A percentile compares a stretch with the other conserved stretches of the same genome.
These are phyloP conservation scores for Podaxis pistillaris DNA, from an alignment of 768 basidiomycete species.

Conservation along the genomic window DNA sequence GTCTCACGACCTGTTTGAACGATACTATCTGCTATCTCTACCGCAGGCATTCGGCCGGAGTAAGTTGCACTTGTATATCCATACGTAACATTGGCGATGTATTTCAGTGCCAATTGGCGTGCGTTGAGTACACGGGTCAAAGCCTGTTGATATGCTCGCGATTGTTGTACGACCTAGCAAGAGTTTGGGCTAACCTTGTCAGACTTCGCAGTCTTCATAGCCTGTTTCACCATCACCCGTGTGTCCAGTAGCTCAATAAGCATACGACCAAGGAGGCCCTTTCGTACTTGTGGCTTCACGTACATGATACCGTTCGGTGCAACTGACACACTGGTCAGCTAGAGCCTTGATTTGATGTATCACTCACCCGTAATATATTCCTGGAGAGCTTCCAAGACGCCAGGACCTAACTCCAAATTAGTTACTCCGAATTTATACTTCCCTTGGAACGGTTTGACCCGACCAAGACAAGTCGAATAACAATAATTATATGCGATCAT, in stretches of 20 bases:
- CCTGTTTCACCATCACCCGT: slow-evolving; percentile 96
- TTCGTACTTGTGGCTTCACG: slow-evolving; percentile 80
- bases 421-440: slow-evolving; percentile 85
- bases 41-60: slow-evolving; percentile 97
- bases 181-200: slow-evolving; percentile 61
- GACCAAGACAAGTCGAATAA: slow-evolving; percentile 94
- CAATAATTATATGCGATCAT: slow-evolving; percentile 99
- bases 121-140: slow-evolving; percentile 80
- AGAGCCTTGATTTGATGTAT: neutral
- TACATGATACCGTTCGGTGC: slow-evolving; percentile 96
- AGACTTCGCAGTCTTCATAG: slow-evolving; percentile 77
- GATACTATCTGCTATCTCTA: slow-evolving; percentile 97
- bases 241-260: slow-evolving; percentile 90
- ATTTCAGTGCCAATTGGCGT: slow-evolving; percentile 90
- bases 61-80: slow-evolving; percentile 94
- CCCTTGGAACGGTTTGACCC: slow-evolving; percentile 83
- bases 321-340: slow-evolving; percentile 44
- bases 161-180: neutral
- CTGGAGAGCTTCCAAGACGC: slow-evolving; percentile 64
- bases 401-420: slow-evolving; percentile 65
- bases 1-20: slow-evolving; percentile 97
- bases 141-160: slow-evolving; percentile 42
- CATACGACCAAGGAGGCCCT: slow-evolving; percentile 88
- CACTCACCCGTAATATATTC: slow-evolving; percentile 74
- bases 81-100: slow-evolving; percentile 92